Base-by-base conservation (phyloP, 495 filamentous ascomycete species). In the Filosporella fistucella region DNA sequence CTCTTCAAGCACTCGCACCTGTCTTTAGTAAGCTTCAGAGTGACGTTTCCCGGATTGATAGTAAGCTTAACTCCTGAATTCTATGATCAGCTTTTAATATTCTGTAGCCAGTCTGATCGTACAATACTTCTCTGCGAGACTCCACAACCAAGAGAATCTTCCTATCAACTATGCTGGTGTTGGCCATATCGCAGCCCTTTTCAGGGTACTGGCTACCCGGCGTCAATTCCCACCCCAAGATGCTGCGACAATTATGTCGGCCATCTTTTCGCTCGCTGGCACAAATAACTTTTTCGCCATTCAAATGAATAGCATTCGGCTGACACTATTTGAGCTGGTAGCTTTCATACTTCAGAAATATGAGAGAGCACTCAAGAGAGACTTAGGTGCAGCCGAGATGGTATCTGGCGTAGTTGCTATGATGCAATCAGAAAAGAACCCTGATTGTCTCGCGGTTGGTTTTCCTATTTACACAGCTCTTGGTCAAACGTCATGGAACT, bases 291-390 rank as follows among this genome's bases (percentile, higher is more conserved):
- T 68, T 26, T 78, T 77, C 51, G 65, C 63, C 10, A 40, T 68
- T 17, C 73, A 74, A 30, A 62, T 62, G 3, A 60, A 67, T 2
- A 38, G 45, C 5, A 75, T 74, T 1, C 63, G 75, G n/a, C 54
- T 73, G 4, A 64, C 68, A 39, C 56, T 75, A 5, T 77, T 72
- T 34, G 57, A 67, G 45, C 55, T 80, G n/a, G 61, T 78, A 35
- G 52, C 62, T 10, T 42, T 51, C 5, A 56, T 80, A 4, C 30
- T 72, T 24, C 48, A 61, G 11, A 51, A 44, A 8, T 47, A 52
- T 18, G 11, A 28, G 2, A 12, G 4, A 9, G 0, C 23, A 9
- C 30, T 62, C 8, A 33, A 24, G n/a, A 26, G 37, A 24, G 48
- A 53, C 28, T 42, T 49, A 18, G 49, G 49, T 14, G 28, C 20